These are phyloP conservation scores for Streptanthus diversifolius DNA, from an alignment of 345 rosid genomes.

Conservation along the genomic window DNA sequence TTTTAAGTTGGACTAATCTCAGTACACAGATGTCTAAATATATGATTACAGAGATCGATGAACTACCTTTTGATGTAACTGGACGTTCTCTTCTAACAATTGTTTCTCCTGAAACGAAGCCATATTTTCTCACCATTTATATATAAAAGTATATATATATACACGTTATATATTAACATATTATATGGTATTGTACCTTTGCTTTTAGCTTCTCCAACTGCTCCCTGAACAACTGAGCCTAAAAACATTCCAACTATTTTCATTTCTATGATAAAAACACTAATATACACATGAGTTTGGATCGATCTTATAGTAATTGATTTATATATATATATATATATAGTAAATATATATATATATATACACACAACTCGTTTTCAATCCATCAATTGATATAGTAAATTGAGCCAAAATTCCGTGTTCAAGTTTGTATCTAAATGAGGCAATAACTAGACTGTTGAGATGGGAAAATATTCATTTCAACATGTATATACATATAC, in stretches of 20 bases:
- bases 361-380: no score
- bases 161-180: neutral
- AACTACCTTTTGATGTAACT: slow-evolving; percentile 30
- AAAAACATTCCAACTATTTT: slow-evolving; percentile 10
- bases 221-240: slow-evolving; percentile 50
- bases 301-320: neutral
- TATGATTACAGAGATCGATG: neutral
- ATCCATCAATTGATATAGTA: no score
- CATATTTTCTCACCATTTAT: neutral
- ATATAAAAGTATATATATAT: neutral
- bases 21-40: neutral
- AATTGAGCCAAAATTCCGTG: no score
- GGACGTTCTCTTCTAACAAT: slow-evolving; percentile 25
- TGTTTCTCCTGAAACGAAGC: slow-evolving; percentile 31
- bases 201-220: slow-evolving; percentile 46
- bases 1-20: neutral
- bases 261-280: neutral
- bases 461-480: neutral
- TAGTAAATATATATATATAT: no score
- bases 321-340: no score
- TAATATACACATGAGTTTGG: neutral
- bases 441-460: neutral
- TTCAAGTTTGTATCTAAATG: neutral
- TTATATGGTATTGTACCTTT: slow-evolving; percentile 38
- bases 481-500: neutral